Conservation (phyloP, 2,329 filamentous ascomycete species). For the Sarocladium strictum region DNA sequence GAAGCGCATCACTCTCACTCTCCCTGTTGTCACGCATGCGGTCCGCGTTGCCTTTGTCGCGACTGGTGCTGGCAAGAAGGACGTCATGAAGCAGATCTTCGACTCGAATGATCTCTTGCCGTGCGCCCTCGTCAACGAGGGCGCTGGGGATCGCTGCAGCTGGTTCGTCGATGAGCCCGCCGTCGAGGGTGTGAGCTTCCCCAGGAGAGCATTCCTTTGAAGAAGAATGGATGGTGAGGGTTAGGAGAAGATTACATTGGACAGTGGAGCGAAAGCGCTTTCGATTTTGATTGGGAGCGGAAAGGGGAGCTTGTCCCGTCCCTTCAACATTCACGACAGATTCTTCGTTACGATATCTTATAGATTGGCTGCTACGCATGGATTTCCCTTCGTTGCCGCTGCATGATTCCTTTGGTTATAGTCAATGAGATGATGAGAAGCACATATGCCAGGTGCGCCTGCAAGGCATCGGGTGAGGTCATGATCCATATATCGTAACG, state of each 20-base stretch:
- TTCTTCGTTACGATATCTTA: conserved; percentile 7
- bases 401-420: background rate
- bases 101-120: conserved; percentile 72
- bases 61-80: conserved; percentile 84
- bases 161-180: conserved; percentile 93
- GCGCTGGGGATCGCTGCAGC: conserved; percentile 76
- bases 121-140: conserved; percentile 81
- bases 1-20: conserved; percentile 82
- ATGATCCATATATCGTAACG: background rate
- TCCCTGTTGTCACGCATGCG: conserved; percentile 85
- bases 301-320: background rate
- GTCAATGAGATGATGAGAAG: conserved; percentile 2
- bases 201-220: conserved; percentile 56
- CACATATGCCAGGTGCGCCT: background rate
- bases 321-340: background rate
- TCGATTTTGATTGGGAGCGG: background rate
- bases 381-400: conserved; percentile 1
- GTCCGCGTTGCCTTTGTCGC: conserved; percentile 86
- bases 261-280: background rate
- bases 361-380: conserved; percentile 2
- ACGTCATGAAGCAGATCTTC: conserved; percentile 88
- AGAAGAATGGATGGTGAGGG: background rate
- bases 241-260: background rate
- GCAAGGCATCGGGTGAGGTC: background rate
- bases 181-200: conserved; percentile 78